phyloP scores from a whole-genome alignment of 768 basidiomycete genomes.

The Hygrophorus pudorinus region DNA sequence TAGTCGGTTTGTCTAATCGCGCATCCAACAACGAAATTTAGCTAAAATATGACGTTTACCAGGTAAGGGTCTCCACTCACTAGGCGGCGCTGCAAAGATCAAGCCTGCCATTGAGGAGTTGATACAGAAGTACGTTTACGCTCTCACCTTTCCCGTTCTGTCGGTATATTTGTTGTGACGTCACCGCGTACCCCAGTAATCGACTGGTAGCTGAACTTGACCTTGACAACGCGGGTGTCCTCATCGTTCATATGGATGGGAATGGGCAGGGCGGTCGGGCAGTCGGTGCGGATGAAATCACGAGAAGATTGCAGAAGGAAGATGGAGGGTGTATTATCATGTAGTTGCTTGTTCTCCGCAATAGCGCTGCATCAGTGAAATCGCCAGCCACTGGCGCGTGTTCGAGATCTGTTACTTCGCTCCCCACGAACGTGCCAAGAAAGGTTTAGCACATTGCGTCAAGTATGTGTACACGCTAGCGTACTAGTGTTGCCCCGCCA shows the following conservation, averaged over 20 bases:
- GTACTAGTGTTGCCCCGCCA: too few relatives aligned
- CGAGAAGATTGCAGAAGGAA: slow-evolving; percentile 39
- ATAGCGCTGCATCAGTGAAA: too few relatives aligned
- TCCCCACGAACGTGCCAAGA: too few relatives aligned
- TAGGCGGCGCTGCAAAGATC: slow-evolving; percentile 68
- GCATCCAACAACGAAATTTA: neutral
- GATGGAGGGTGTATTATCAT: slow-evolving; percentile 61
- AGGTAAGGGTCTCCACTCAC: slow-evolving; percentile 87
- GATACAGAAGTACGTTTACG: slow-evolving; percentile 56
- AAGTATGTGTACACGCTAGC: too few relatives aligned
- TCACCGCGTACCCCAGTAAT: slow-evolving; percentile 36
- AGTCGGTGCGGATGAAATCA: slow-evolving; percentile 49
- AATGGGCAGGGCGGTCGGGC: slow-evolving; percentile 23
- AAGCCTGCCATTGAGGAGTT: slow-evolving; percentile 87
- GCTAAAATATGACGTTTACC: slow-evolving; percentile 1
- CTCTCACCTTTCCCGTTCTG: neutral
- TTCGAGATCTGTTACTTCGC: too few relatives aligned
- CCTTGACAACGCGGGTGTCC: slow-evolving; percentile 72
- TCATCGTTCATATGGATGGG: slow-evolving; percentile 61
- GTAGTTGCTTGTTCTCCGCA: too few relatives aligned
- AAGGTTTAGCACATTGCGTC: too few relatives aligned
- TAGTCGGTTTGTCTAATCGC: slow-evolving; percentile 56
- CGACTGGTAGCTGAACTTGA: slow-evolving; percentile 66
- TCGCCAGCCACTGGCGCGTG: too few relatives aligned
- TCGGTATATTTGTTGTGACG: neutral